phyloP scores from a whole-genome alignment of 129 eudicot genomes.

The Flaveria sonorensis region DNA sequence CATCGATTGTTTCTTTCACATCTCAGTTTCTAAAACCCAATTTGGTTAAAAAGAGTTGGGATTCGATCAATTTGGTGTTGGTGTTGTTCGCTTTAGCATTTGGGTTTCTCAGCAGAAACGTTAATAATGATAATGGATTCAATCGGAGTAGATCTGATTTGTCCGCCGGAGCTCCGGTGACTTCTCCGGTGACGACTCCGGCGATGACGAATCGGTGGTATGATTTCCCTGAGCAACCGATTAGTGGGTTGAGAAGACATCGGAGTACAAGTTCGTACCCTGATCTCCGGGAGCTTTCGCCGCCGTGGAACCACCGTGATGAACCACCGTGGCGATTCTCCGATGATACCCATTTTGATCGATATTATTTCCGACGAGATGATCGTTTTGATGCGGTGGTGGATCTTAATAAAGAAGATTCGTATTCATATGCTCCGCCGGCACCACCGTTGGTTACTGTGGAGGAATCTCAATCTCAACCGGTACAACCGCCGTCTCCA shows the following conservation, averaged over 20 bases:
- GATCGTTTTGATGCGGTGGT: conserved; percentile 35
- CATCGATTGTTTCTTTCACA: conserved; percentile 49
- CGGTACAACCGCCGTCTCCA: conserved; percentile 34
- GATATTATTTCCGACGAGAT: conserved; percentile 43
- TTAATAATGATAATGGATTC: conserved; percentile 41
- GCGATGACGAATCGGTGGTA: conserved; percentile 49
- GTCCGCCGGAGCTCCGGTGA: conserved; percentile 40
- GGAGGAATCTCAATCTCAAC: conserved; percentile 11
- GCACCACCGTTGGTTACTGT: background rate
- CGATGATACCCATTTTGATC: conserved; percentile 61
- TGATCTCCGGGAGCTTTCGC: conserved; percentile 65
- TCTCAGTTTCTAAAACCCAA: conserved; percentile 60
- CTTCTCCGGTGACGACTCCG: background rate
- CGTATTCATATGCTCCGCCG: conserved; percentile 27
- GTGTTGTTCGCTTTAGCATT: conserved; percentile 75
- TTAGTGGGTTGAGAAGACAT: conserved; percentile 47
- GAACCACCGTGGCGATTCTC: conserved; percentile 48
- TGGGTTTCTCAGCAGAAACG: conserved; percentile 73
- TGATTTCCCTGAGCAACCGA: conserved; percentile 49
- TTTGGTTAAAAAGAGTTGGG: conserved; percentile 75
- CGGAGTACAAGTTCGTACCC: conserved; percentile 79
- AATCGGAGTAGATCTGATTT: conserved; percentile 39
- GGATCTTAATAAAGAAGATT: conserved; percentile 30
- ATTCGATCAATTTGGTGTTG: conserved; percentile 63
- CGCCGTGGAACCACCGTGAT: conserved; percentile 35